Base-by-base conservation (phyloP, 2,329 filamentous ascomycete genomes). In the Aspergillus floridensis region DNA sequence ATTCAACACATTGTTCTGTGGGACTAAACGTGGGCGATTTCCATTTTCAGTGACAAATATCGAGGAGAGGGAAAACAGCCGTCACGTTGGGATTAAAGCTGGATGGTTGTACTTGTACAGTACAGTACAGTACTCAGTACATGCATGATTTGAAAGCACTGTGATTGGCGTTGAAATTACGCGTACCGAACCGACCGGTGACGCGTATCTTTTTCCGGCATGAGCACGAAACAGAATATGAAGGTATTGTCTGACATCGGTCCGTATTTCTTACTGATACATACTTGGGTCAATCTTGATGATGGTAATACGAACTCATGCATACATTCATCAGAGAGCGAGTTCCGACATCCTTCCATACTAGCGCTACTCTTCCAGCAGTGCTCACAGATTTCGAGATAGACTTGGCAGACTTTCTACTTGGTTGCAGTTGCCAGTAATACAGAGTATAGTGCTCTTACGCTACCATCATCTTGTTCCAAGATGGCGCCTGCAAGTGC, bases 401-500 rank as follows among this genome's bases (percentile, higher is more conserved):
- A 19, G 14, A 5, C 38, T 44, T 44, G 16, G 6, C 38, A 44
- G 38, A 7, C n/a, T 19, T 44, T 10, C 38, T 5, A 44, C 6
- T 19, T 44, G 16, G 14, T 16, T 44, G 38, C 6, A 44, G 14
- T 44, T 6, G 14, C 38, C 16, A 44, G 38, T 19, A 6, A 44
- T n/a, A 2, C 38, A 44, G 38, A 41, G 38, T 19, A 16, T 10
- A 44, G 14, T 19, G 16, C 16, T 19, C 10, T 24, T 10, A 19
- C 14, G 49, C 14, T 10, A 21, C 41, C 11, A 44, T 53, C 41
- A 56, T 48, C 55, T 54, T 8, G 12, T 21, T n/a, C 44, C 32
- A 59, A 38, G 51, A 75, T 74, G 70, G 65, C 70, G 68, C 76
- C 76, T 72, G 69, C 71, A 72, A 55, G 53, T 64, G 64, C 63